Evolutionary conservation across 2,329 filamentous ascomycete species (phyloP).

Genomic region (Ustilaginoidea virens): DNA sequence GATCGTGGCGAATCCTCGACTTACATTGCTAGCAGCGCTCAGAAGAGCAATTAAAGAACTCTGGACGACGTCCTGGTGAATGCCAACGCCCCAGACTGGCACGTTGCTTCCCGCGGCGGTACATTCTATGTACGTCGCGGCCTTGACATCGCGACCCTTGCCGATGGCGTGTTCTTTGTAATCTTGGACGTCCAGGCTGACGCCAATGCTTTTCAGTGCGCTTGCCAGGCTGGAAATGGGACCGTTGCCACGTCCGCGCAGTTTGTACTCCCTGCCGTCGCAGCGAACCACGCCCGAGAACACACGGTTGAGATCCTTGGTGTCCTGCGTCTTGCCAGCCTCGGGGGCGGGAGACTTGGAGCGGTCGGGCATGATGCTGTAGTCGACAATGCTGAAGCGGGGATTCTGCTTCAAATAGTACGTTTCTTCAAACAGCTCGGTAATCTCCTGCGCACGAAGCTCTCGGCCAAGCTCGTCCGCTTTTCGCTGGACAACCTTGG

Average conservation of each 20-base stretch:
- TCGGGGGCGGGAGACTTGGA: constrained; percentile 54
- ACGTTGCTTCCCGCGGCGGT: constrained; percentile 49
- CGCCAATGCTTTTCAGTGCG: constrained; percentile 61
- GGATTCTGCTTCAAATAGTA: constrained; percentile 78
- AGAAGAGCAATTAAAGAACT: constrained; percentile 76
- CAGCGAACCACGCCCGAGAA: constrained; percentile 78
- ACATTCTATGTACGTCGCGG: constrained; percentile 92
- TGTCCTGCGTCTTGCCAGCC: constrained; percentile 59
- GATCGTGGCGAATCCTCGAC: too few relatives aligned
- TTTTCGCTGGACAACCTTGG: constrained; percentile 66
- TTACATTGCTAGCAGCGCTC: constrained; percentile 72
- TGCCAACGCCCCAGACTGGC: constrained; percentile 70
- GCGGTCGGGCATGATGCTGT: constrained; percentile 76
- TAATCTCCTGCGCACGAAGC: constrained; percentile 70
- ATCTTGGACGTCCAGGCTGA: constrained; percentile 80
- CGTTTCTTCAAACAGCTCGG: constrained; percentile 70
- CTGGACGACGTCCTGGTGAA: constrained; percentile 48
- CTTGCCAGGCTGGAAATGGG: constrained; percentile 80
- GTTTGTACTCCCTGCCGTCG: constrained; percentile 62
- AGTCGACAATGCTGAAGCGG: constrained; percentile 77
- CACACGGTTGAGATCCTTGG: constrained; percentile 60
- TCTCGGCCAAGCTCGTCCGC: constrained; percentile 74
- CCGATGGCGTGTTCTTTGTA: constrained; percentile 96
- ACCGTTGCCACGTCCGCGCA: constrained; percentile 73
- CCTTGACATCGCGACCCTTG: constrained; percentile 66